Conservation (phyloP, 2,329 filamentous ascomycete species). For the Alternaria sp. region DNA sequence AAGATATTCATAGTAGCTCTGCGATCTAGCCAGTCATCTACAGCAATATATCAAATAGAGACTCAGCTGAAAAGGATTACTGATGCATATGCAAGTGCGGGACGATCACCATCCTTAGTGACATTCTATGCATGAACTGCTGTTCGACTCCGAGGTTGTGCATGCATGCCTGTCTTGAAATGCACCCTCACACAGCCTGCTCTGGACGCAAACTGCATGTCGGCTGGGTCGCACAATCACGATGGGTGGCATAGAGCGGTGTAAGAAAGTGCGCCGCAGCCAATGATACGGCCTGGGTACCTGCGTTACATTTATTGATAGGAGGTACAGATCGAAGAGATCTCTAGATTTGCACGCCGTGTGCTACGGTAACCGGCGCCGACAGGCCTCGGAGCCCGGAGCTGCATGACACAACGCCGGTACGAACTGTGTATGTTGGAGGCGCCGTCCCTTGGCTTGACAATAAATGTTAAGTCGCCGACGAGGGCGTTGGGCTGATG, state of each 20-base stretch:
- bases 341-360: not conserved
- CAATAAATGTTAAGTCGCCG: not conserved
- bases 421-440: not conserved
- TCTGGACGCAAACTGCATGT: not conserved
- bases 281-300: not conserved
- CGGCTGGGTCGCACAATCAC: not conserved
- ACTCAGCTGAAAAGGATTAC: not conserved
- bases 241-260: constrained; percentile 2
- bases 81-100: constrained; percentile 28
- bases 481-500: not conserved
- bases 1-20: not conserved
- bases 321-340: constrained; percentile 3
- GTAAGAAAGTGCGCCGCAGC: not conserved
- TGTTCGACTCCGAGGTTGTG: constrained; percentile 3
- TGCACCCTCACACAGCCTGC: not conserved
- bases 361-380: not conserved
- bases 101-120: constrained; percentile 21
- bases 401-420: not conserved
- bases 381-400: not conserved
- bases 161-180: not conserved
- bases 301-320: not conserved
- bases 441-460: not conserved
- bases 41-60: constrained; percentile 1
- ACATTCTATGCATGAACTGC: constrained; percentile 20
- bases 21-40: constrained; percentile 2